phyloP scores from a whole-genome alignment of 768 basidiomycete species.

The Kwoniella dejecticola region DNA sequence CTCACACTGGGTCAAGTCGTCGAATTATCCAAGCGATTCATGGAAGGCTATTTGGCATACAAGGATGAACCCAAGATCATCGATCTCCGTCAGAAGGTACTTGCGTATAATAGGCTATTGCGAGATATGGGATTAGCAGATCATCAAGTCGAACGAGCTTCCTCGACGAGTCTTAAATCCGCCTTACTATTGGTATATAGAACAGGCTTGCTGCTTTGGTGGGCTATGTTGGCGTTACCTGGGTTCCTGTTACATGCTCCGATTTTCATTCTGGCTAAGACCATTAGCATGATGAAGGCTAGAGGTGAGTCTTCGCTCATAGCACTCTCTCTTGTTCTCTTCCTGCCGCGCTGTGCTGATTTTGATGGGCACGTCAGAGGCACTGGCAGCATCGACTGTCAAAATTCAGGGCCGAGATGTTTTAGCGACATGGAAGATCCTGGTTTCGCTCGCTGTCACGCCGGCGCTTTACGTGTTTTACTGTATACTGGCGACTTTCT shows the following conservation, averaged over 20 bases:
- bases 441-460: constrained; percentile 87
- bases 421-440: constrained; percentile 95
- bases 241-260: constrained; percentile 89
- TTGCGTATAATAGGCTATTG: constrained; percentile 84
- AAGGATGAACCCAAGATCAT: constrained; percentile 88
- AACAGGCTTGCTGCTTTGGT: constrained; percentile 70
- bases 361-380: constrained; percentile 64
- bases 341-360: not conserved
- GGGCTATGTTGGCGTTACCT: constrained; percentile 83
- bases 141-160: constrained; percentile 90
- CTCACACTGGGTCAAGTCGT: constrained; percentile 93
- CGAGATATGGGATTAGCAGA: constrained; percentile 89
- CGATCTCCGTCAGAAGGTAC: constrained; percentile 73
- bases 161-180: constrained; percentile 77
- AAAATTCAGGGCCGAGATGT: constrained; percentile 96
- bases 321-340: not conserved
- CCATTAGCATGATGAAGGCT: constrained; percentile 84
- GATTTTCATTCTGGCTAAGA: constrained; percentile 84
- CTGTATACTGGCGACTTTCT: constrained; percentile 71
- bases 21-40: constrained; percentile 85
- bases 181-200: constrained; percentile 82
- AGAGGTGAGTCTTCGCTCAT: constrained; percentile 64
- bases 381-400: constrained; percentile 89
- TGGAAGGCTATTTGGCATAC: constrained; percentile 90
- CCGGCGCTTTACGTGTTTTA: constrained; percentile 84